Evolutionary conservation across 78 protist species (phyloP).

Genomic region (Dictyostelium firmibasis): DNA sequence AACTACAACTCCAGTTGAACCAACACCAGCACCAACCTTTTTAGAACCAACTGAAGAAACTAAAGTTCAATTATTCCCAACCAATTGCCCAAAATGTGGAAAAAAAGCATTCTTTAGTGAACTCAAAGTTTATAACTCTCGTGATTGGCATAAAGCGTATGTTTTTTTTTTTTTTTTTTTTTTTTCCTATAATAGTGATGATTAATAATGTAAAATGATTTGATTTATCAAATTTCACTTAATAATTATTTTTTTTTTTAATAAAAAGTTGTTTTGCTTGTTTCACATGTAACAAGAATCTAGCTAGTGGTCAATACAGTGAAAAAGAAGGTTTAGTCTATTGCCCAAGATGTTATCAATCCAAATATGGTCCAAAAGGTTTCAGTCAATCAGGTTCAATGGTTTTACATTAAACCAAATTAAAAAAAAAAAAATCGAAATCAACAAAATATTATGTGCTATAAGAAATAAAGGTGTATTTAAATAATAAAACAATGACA

Average conservation of each 20-base stretch:
- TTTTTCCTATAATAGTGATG: too few relatives aligned
- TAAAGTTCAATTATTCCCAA: not conserved
- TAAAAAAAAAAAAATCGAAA: too few relatives aligned
- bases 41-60: not conserved
- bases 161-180: not conserved
- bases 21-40: not conserved
- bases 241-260: too few relatives aligned
- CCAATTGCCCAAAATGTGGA: constrained; percentile 55
- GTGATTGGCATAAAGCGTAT: constrained; percentile 68
- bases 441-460: not conserved
- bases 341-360: constrained; percentile 57
- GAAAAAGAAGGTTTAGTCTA: constrained; percentile 37
- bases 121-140: constrained; percentile 4
- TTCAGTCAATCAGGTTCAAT: not conserved
- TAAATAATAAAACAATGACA: too few relatives aligned
- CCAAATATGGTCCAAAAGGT: constrained; percentile 22
- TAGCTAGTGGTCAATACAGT: constrained; percentile 34
- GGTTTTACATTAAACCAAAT: not conserved
- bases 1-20: not conserved
- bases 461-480: too few relatives aligned
- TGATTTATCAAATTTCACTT: too few relatives aligned
- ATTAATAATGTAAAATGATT: too few relatives aligned
- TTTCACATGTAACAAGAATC: constrained; percentile 22
- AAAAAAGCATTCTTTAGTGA: not conserved
- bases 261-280: constrained; percentile 37